Percentiles rank a stretch among this genome's conserved stretches.
Conservation (phyloP, 306 rosid species). For the Vicia sativa region DNA sequence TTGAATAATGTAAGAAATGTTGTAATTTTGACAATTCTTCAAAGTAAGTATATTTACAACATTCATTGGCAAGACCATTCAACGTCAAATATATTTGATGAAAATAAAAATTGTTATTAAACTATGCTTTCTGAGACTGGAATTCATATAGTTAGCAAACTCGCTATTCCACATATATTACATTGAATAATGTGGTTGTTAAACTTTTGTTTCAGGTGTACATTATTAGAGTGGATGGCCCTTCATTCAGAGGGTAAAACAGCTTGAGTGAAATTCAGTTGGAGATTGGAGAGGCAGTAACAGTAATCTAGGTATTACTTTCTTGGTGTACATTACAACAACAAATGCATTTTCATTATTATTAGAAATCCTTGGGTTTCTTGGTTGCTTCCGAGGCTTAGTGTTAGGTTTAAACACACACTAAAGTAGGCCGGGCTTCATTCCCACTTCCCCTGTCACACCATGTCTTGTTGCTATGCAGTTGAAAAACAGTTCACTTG, state of each 20-base stretch:
- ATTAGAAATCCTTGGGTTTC: background rate
- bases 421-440: conserved; percentile 23
- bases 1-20: background rate
- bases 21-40: background rate
- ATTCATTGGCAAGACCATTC: background rate
- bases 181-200: conserved; percentile 25
- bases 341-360: background rate
- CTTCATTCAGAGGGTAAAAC: conserved; percentile 34
- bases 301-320: conserved; percentile 43
- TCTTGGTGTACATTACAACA: background rate
- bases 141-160: conserved; percentile 3
- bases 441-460: conserved; percentile 21
- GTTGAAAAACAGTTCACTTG: conserved; percentile 2
- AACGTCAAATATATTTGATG: background rate
- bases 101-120: background rate
- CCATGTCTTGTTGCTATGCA: conserved; percentile 8
- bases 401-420: conserved; percentile 32
- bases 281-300: conserved; percentile 41
- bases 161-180: background rate
- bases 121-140: conserved; percentile 12
- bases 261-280: conserved; percentile 22
- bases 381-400: conserved; percentile 27
- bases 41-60: background rate
- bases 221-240: conserved; percentile 58
- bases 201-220: conserved; percentile 52